phyloP scores from a whole-genome alignment of 768 basidiomycete genomes.

The Russula virescens region DNA sequence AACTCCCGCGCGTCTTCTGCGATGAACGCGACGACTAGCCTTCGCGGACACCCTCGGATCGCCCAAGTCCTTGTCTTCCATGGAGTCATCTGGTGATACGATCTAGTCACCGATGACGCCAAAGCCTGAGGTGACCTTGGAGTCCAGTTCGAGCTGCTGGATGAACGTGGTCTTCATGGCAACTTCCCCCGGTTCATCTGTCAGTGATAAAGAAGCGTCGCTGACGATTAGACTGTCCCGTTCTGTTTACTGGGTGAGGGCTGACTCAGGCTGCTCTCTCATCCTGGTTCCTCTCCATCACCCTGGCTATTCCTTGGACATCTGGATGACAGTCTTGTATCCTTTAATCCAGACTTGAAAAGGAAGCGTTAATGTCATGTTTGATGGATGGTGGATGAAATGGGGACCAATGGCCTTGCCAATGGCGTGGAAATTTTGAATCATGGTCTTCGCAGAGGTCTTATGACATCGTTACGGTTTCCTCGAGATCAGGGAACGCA shows the following conservation, averaged over 20 bases:
- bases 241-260: not conserved
- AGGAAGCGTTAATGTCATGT: not conserved
- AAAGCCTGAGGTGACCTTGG: slow-evolving; percentile 51
- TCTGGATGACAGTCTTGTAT: slow-evolving; percentile 52
- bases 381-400: slow-evolving; percentile 1
- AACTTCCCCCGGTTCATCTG: slow-evolving; percentile 65
- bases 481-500: slow-evolving; percentile 69
- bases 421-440: slow-evolving; percentile 36
- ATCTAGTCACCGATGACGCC: slow-evolving; percentile 68
- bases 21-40: slow-evolving; percentile 56
- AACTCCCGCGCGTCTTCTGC: slow-evolving; percentile 45
- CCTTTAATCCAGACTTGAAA: slow-evolving; percentile 62
- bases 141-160: slow-evolving; percentile 60
- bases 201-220: not conserved
- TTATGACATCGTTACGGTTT: slow-evolving; percentile 71
- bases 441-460: slow-evolving; percentile 71
- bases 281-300: slow-evolving; percentile 68
- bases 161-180: slow-evolving; percentile 53
- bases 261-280: slow-evolving; percentile 66
- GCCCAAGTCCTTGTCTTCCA: slow-evolving; percentile 54
- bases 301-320: slow-evolving; percentile 44
- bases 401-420: too few species aligned
- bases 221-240: not conserved
- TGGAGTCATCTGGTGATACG: slow-evolving; percentile 41
- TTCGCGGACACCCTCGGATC: slow-evolving; percentile 51